Conservation (phyloP, 2,329 filamentous ascomycete genomes). For the Periglandula ipomoeae region DNA sequence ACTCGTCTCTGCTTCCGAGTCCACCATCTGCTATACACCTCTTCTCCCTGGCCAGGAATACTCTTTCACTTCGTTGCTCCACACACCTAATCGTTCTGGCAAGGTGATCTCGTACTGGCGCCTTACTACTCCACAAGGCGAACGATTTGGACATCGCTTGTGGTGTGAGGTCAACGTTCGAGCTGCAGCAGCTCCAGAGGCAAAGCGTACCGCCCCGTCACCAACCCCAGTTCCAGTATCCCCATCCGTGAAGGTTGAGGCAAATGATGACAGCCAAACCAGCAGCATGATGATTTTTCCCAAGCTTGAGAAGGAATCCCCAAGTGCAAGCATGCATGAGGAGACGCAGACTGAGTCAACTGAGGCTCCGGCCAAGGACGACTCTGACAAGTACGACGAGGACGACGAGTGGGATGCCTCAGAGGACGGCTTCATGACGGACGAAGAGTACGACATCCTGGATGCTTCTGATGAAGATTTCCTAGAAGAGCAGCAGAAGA, state of each 20-base stretch:
- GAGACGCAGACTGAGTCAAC: constrained; percentile 42
- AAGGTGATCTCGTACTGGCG: constrained; percentile 95
- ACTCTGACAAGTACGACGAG: constrained; percentile 28
- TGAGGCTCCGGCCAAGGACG: constrained; percentile 46
- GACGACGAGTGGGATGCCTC: constrained; percentile 55
- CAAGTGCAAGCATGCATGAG: constrained; percentile 68
- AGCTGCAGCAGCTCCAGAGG: constrained; percentile 19
- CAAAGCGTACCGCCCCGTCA: constrained; percentile 16
- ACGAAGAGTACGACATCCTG: constrained; percentile 96
- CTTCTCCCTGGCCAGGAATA: constrained; percentile 67
- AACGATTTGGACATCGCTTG: constrained; percentile 82
- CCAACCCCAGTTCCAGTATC: constrained; percentile 1
- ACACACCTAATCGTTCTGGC: constrained; percentile 67
- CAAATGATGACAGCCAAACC: constrained; percentile 15
- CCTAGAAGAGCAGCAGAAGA: constrained; percentile 44
- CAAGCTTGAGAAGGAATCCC: constrained; percentile 89
- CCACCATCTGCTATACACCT: constrained; percentile 61
- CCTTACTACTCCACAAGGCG: constrained; percentile 69
- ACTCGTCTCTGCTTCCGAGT: constrained; percentile 72
- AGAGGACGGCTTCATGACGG: constrained; percentile 77
- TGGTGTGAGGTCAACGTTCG: constrained; percentile 87
- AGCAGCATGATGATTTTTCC: constrained; percentile 88
- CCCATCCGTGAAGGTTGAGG: constrained; percentile 18
- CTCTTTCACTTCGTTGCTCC: constrained; percentile 76
- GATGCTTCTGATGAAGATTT: constrained; percentile 90